Evolutionary conservation across 2,329 filamentous ascomycete genomes (phyloP), one percentile per base, ranked within the genome.

Genomic region (Ascochyta clinopodiicola): DNA sequence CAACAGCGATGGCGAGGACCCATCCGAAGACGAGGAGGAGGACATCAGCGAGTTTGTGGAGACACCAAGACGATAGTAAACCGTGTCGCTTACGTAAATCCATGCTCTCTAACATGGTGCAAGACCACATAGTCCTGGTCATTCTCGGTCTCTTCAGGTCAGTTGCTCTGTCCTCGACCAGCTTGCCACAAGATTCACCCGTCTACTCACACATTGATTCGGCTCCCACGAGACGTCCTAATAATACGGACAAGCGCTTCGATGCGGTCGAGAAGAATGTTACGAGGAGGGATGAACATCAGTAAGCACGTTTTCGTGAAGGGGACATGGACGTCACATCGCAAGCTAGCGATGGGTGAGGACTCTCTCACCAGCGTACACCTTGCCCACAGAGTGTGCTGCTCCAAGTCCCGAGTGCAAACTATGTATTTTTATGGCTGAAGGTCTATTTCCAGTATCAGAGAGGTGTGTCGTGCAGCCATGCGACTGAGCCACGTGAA

Each of bases 1-100:
- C 19, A 49, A 50, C 21, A 47, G 45, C 5, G 52, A 54, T 6
- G 49, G 38, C n/a, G 36, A 38, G 21, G 35, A 60, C 22, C 13
- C 36, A n/a, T 61, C 59, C 8, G 42, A 55, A 6, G 46, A 57
- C 9, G 58, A 62, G 35, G 58, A 63, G 13, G 57, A 65, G 13
- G 54, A 61, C 8, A 38, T 52, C 3, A 66, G 62, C 24, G 62
- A 66, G 35, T 63, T 59, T n/a, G 22, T 61, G 15, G 59, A 59
- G 10, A 43, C 60, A 13, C 34, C 57, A 19, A 57, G 50, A 44
- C 53, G 60, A 53, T 56, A 51, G 39, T 36, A 34, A 12, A 21
- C 36, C 1, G 4, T 4, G 17, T 27, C n/a, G 5, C 10, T 5
- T 38, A 12, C 10, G 19, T 4, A 17, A 19, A 10, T 2, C 36